Evolutionary conservation across 176 grass and related monocot species (phyloP).

Genomic region (Thalia dealbata): DNA sequence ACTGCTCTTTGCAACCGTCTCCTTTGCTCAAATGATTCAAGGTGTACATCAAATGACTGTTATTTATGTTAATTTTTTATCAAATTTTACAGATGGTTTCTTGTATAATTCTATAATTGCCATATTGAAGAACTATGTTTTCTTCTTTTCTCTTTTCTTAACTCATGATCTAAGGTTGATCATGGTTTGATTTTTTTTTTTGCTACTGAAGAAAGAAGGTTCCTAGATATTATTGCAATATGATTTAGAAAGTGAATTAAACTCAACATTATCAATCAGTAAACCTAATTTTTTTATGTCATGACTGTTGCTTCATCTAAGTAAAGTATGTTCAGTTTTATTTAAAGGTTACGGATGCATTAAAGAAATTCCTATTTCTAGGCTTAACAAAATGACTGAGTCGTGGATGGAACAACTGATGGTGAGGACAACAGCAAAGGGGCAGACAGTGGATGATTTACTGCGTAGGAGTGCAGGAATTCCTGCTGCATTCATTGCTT

Average conservation of each 20-base stretch:
- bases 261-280: background rate
- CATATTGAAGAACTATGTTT: background rate
- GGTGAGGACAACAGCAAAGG: conserved; percentile 66
- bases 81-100: background rate
- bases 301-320: too few relatives aligned
- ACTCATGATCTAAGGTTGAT: too few relatives aligned
- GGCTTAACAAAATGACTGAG: conserved; percentile 91
- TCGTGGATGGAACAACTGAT: conserved; percentile 84
- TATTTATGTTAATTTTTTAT: background rate
- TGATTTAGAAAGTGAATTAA: background rate
- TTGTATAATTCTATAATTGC: background rate
- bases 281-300: too few relatives aligned
- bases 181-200: background rate
- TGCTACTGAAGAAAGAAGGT: background rate
- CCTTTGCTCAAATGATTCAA: conserved; percentile 95
- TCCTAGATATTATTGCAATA: background rate
- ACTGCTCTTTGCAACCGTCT: conserved; percentile 95
- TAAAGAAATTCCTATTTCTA: conserved; percentile 19
- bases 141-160: too few relatives aligned
- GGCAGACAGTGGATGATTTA: conserved; percentile 96
- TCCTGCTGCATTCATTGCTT: conserved; percentile 84
- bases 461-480: conserved; percentile 86
- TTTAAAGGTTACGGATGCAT: too few relatives aligned
- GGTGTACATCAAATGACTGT: conserved; percentile 32
- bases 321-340: too few relatives aligned